A percentile compares a stretch with the other conserved stretches of the same genome.
phyloP scores from a whole-genome alignment of 306 rosid genomes.

The Nissolia schottii region DNA sequence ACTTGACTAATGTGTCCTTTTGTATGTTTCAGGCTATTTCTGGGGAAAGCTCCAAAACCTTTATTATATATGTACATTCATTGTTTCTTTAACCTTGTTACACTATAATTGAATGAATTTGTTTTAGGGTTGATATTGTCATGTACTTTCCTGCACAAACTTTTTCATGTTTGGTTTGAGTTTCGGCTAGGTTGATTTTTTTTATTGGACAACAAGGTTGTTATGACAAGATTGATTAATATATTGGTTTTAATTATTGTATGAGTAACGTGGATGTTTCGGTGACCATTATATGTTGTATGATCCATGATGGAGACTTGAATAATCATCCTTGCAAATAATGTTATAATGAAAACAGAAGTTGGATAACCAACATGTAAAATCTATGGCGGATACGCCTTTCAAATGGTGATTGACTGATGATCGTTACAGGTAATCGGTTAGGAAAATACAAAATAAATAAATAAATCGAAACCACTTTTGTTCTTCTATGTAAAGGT shows the following conservation, averaged over 20 bases:
- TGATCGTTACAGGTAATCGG: not conserved
- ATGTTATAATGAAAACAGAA: not conserved
- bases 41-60: conserved; percentile 2
- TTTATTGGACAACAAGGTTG: not conserved
- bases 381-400: not conserved
- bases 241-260: not conserved
- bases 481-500: no score
- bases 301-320: not conserved
- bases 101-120: not conserved
- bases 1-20: conserved; percentile 2
- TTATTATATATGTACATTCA: conserved; percentile 17
- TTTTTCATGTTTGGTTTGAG: not conserved
- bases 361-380: conserved; percentile 7
- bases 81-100: conserved; percentile 13
- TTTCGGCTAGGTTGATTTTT: not conserved
- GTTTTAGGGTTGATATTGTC: not conserved
- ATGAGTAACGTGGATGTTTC: not conserved
- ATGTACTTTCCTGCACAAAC: not conserved
- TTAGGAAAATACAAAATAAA: conserved; percentile 4
- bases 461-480: not conserved
- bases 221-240: not conserved
- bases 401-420: not conserved
- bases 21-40: not conserved
- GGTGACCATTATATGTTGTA: not conserved
- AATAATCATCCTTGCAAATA: not conserved